A percentile compares a stretch with the other conserved stretches of the same genome.
These are phyloP conservation scores for Luffa aegyptiaca DNA, from an alignment of 306 rosid genomes.

Conservation along the genomic window DNA sequence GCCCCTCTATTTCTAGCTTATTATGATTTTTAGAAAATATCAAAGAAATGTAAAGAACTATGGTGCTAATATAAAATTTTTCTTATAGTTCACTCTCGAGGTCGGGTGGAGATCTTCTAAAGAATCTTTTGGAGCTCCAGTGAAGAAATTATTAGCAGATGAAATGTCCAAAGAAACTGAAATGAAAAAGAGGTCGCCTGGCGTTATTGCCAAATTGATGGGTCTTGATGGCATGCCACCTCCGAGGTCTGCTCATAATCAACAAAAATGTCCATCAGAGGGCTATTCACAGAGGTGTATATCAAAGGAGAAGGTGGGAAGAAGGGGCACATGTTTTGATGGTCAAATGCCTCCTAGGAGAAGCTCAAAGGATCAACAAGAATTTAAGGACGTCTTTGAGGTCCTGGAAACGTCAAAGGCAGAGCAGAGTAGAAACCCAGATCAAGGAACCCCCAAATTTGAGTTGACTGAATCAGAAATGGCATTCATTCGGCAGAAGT, in stretches of 20 bases:
- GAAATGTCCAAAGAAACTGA: slow-evolving; percentile 62
- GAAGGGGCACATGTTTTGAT: slow-evolving; percentile 22
- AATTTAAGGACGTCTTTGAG: slow-evolving; percentile 93
- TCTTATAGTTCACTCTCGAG: slow-evolving; percentile 48
- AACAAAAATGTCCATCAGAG: slow-evolving; percentile 32
- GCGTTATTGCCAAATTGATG: slow-evolving; percentile 84
- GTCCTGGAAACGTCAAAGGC: slow-evolving; percentile 61
- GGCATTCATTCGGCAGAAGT: slow-evolving; percentile 77
- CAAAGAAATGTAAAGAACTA: background rate
- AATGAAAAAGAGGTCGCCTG: slow-evolving; percentile 56
- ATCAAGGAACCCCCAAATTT: slow-evolving; percentile 24
- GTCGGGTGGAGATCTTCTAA: slow-evolving; percentile 60
- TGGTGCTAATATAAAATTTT: background rate
- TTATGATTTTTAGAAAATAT: background rate
- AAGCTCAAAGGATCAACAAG: slow-evolving; percentile 59
- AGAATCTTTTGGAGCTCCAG: slow-evolving; percentile 53
- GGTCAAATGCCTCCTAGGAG: slow-evolving; percentile 45
- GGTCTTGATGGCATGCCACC: slow-evolving; percentile 91
- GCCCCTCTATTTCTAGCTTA: background rate
- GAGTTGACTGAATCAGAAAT: slow-evolving; percentile 56
- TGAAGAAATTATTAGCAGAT: slow-evolving; percentile 70
- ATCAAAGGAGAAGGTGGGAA: slow-evolving; percentile 33
- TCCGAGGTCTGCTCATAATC: slow-evolving; percentile 47
- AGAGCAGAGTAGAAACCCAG: slow-evolving; percentile 37
- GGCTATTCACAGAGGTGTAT: slow-evolving; percentile 13